These are phyloP conservation scores for Pezicula rhizophila DNA, from an alignment of 2,329 filamentous ascomycete species.

Conservation along the genomic window DNA sequence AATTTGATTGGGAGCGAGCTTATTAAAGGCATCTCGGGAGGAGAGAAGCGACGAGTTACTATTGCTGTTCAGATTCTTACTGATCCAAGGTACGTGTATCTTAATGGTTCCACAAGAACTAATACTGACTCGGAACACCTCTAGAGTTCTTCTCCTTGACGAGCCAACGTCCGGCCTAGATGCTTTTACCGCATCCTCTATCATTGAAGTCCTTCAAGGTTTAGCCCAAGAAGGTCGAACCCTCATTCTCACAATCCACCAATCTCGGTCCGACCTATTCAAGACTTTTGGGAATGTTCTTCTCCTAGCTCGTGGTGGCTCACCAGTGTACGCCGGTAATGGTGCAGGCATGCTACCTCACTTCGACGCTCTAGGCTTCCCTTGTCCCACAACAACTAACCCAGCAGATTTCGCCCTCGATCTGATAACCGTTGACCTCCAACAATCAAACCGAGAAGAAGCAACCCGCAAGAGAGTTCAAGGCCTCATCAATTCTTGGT, in stretches of 20 bases:
- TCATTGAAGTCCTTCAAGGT: conserved; percentile 66
- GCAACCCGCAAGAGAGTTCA: conserved; percentile 58
- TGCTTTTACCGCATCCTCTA: conserved; percentile 71
- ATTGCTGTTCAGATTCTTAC: conserved; percentile 75
- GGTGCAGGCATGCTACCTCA: conserved; percentile 60
- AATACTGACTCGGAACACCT: too few relatives aligned
- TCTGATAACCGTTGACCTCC: conserved; percentile 69
- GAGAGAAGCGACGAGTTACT: conserved; percentile 71
- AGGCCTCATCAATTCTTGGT: conserved; percentile 55
- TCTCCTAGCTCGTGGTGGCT: conserved; percentile 63
- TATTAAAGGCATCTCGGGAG: conserved; percentile 73
- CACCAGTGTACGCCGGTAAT: conserved; percentile 60
- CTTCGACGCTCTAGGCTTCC: conserved; percentile 52
- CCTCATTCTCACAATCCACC: conserved; percentile 71
- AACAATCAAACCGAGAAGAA: conserved; percentile 55
- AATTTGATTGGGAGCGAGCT: conserved; percentile 67
- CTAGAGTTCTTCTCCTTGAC: conserved; percentile 59
- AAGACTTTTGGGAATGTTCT: conserved; percentile 65
- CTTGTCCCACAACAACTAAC: conserved; percentile 65
- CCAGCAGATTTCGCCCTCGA: conserved; percentile 75
- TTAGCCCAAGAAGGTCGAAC: conserved; percentile 69
- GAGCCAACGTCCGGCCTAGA: conserved; percentile 74
- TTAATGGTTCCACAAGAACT: too few relatives aligned
- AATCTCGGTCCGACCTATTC: conserved; percentile 69
- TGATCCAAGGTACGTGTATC: conserved; percentile 46